Base-by-base conservation (phyloP, 2,329 filamentous ascomycete genomes). In the Aureobasidium namibiae region DNA sequence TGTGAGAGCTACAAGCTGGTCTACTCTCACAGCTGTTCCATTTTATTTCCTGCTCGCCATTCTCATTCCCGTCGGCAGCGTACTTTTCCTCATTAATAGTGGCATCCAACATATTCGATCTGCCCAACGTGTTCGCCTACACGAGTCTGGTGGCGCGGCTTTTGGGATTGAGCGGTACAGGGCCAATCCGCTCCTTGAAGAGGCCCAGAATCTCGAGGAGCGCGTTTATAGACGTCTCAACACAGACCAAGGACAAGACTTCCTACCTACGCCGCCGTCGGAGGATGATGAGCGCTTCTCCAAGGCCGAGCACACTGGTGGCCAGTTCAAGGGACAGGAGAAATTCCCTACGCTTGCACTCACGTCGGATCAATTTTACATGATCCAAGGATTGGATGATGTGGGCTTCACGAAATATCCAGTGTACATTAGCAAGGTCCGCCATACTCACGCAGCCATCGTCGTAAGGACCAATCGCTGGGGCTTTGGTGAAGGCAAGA, bases 401-500 rank as follows among this genome's bases (percentile, higher is more conserved):
- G 74, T 85, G 0, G 81, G 82, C 3, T 81, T 83, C 68, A 77
- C 73, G 44, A 85, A 83, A 65, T 82, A 80, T 64, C 80, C 80
- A 0, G 81, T 92, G 3, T 86, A 87, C 74, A 92, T 94, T 39
- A 87, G 88, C 63, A 88, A 91, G 6, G 80, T 84, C 58, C 75
- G 79, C n/a, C 90, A 96, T 69, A 89, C 83, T 61, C 92, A 97
- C 72, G 92, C 92, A 0, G 92, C 92, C 3, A 95, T 97, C 49
- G 89, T 97, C 63, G 85, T 95, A 36, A 82, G 92, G 38, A 82
- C 78, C 62, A 82, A 87, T 39, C 85, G 83, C 69, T 76, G 80
- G 54, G 75, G 73, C 0, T 95, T 91, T 66, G 78, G 81, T 2
- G 92, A 97, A 73, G 92, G 92, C 0, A 83, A 81, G 67, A 70